Percentiles rank a stretch among this genome's conserved stretches.
phyloP scores from a whole-genome alignment of 2,329 filamentous ascomycete species.

The Endoconidiophora polonica region DNA sequence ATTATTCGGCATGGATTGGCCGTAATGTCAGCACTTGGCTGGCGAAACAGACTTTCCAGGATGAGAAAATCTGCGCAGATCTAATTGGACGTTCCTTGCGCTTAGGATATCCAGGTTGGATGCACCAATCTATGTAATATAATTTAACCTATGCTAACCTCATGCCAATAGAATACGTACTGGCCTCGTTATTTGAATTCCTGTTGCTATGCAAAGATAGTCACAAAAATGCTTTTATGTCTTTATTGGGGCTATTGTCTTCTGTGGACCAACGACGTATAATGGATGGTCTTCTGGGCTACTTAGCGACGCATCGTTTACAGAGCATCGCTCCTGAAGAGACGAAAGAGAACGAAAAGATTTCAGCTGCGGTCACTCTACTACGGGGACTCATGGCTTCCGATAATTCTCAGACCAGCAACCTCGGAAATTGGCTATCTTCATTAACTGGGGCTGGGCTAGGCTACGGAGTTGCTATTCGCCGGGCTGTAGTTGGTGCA shows the following conservation, averaged over 20 bases:
- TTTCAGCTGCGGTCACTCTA: slow-evolving; percentile 43
- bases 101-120: slow-evolving; percentile 55
- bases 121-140: not conserved
- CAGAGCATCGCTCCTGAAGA: slow-evolving; percentile 19
- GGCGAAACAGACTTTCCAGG: slow-evolving; percentile 19
- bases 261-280: slow-evolving; percentile 16
- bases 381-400: slow-evolving; percentile 32
- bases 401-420: slow-evolving; percentile 31
- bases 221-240: slow-evolving; percentile 17
- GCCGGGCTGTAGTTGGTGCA: slow-evolving; percentile 46
- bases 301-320: slow-evolving; percentile 31
- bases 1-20: slow-evolving; percentile 58
- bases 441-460: slow-evolving; percentile 46
- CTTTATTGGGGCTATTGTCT: slow-evolving; percentile 13
- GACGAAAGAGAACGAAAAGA: slow-evolving; percentile 14
- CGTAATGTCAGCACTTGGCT: slow-evolving; percentile 38
- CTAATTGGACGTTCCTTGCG: slow-evolving; percentile 44
- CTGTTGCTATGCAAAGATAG: slow-evolving; percentile 22
- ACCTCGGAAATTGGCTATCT: slow-evolving; percentile 49
- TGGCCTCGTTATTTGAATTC: slow-evolving; percentile 19
- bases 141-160: slow-evolving; percentile 1
- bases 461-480: slow-evolving; percentile 46
- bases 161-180: slow-evolving; percentile 5
- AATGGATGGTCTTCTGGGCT: slow-evolving; percentile 19
- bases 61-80: slow-evolving; percentile 27